Conservation (phyloP, 805 yeast species). For the Tetrapisispora namnaoensis region DNA sequence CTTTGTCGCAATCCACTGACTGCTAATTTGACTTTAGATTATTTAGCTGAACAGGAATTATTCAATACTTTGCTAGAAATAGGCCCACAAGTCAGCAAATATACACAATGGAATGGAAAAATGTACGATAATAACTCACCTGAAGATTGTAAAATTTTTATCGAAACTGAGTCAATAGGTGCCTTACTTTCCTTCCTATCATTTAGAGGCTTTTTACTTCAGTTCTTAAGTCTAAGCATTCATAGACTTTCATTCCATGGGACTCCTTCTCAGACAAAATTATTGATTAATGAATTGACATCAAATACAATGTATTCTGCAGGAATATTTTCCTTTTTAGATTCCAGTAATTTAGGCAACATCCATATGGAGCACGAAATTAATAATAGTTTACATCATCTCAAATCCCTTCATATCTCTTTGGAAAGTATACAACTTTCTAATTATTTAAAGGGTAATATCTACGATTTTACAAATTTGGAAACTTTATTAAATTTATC, state of each 20-base stretch:
- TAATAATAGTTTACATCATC: constrained; percentile 13
- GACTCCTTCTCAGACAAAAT: constrained; percentile 36
- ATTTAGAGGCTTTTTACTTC: constrained; percentile 51
- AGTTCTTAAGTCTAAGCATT: constrained; percentile 63
- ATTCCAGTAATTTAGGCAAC: constrained; percentile 51
- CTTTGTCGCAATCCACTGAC: constrained; percentile 51
- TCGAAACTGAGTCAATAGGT: constrained; percentile 32
- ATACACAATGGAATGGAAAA: constrained; percentile 47
- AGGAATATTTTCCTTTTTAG: constrained; percentile 58
- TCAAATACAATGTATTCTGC: constrained; percentile 51
- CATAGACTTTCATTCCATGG: constrained; percentile 43
- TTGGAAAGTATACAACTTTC: constrained; percentile 34
- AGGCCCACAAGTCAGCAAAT: constrained; percentile 45
- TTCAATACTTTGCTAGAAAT: constrained; percentile 41
- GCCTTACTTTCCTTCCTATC: constrained; percentile 52
- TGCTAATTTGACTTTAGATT: constrained; percentile 39
- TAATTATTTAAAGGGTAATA: constrained; percentile 20
- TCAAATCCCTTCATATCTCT: constrained; percentile 32
- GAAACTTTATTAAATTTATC: constrained; percentile 30
- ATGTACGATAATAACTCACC: constrained; percentile 29
- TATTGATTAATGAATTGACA: constrained; percentile 45
- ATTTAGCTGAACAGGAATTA: constrained; percentile 43
- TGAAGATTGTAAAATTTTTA: constrained; percentile 29
- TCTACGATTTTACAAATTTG: constrained; percentile 37
- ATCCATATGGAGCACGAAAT: constrained; percentile 26